Evolutionary conservation across 2,329 filamentous ascomycete species (phyloP).

Genomic region (Sporothrix pallida): DNA sequence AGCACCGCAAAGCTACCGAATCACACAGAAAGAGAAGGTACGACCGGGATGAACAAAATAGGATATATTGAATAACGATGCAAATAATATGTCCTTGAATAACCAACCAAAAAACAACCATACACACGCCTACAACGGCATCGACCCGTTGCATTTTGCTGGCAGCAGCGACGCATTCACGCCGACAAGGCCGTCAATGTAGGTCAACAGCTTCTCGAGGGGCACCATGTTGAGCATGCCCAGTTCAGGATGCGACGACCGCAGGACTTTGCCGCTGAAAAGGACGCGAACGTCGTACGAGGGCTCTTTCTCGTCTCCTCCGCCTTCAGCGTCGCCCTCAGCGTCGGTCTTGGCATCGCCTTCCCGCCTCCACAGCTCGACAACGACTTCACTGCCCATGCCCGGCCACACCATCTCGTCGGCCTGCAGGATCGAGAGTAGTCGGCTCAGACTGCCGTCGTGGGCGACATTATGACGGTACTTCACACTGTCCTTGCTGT

Average conservation of each 20-base stretch:
- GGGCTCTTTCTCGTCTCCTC: not conserved
- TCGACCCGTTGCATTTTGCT: constrained; percentile 38
- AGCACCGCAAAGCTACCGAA: too few species aligned
- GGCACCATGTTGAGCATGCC: constrained; percentile 74
- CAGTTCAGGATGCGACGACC: constrained; percentile 71
- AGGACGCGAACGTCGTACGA: constrained; percentile 67
- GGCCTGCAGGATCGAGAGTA: constrained; percentile 73
- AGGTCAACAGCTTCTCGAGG: constrained; percentile 66
- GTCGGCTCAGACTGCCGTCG: constrained; percentile 71
- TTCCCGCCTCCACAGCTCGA: constrained; percentile 68
- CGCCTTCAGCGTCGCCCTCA: not conserved
- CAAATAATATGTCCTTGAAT: not conserved
- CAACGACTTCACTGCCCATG: constrained; percentile 79
- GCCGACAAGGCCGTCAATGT: constrained; percentile 75
- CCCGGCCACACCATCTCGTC: constrained; percentile 83
- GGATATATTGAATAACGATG: not conserved
- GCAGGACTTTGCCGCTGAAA: constrained; percentile 70
- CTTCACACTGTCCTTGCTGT: constrained; percentile 38
- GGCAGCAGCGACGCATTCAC: constrained; percentile 48
- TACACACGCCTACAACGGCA: constrained; percentile 23
- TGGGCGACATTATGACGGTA: constrained; percentile 83
- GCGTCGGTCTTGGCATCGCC: constrained; percentile 22
- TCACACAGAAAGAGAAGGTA: not conserved
- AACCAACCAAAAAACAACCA: too few species aligned
- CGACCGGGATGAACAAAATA: not conserved